These are phyloP conservation scores for Diaporthe sp. DNA, from an alignment of 2,329 filamentous ascomycete genomes.

Conservation along the genomic window DNA sequence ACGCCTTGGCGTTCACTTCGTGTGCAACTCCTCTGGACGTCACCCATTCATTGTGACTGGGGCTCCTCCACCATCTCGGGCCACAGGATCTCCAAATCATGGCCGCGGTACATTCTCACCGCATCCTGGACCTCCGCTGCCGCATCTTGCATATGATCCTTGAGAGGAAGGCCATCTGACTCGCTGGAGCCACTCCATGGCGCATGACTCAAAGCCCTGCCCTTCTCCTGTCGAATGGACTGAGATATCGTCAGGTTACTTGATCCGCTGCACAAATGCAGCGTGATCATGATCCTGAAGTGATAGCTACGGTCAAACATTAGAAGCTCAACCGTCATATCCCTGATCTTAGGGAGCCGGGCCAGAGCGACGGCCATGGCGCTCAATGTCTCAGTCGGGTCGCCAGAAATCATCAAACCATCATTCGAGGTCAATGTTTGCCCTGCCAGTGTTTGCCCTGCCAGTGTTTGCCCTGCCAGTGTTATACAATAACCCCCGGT, in stretches of 20 bases:
- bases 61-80: background rate
- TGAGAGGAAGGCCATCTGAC: background rate
- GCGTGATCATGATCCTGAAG: background rate
- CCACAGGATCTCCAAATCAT: background rate
- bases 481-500: background rate
- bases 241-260: background rate
- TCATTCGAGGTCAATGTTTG: too few relatives aligned
- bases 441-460: too few relatives aligned
- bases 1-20: background rate
- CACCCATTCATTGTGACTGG: background rate
- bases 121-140: background rate
- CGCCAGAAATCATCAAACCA: background rate
- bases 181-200: background rate
- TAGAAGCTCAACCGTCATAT: background rate
- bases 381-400: background rate
- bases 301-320: fast-evolving
- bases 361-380: background rate
- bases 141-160: background rate
- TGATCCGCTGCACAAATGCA: background rate
- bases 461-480: too few relatives aligned
- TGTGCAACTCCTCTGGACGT: background rate
- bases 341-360: background rate
- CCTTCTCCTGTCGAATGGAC: fast-evolving
- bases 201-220: background rate
- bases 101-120: background rate